phyloP scores from a whole-genome alignment of 805 yeast species.

The Candida patagonica region DNA sequence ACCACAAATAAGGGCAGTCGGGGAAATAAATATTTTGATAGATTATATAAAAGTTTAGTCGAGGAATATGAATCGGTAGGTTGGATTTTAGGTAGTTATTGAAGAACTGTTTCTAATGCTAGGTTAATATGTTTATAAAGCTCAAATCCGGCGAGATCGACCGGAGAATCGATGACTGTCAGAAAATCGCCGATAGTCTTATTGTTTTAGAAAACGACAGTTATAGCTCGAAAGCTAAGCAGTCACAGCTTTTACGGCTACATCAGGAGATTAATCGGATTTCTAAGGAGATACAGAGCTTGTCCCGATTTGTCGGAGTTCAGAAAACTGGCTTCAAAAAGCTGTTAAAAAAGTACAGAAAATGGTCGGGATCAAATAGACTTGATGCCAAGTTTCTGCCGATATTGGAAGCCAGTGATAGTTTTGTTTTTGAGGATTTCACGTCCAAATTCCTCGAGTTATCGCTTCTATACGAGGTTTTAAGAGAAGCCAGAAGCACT shows the following conservation, averaged over 20 bases:
- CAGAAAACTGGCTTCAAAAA: constrained; percentile 68
- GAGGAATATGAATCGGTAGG: constrained; percentile 54
- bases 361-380: constrained; percentile 29
- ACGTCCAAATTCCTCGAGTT: constrained; percentile 53
- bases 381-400: constrained; percentile 22
- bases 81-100: neutral
- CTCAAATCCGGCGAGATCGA: constrained; percentile 64
- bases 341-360: constrained; percentile 58
- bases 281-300: constrained; percentile 47
- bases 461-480: constrained; percentile 43
- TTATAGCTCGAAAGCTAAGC: constrained; percentile 15
- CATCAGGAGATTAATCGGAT: constrained; percentile 34
- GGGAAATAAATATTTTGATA: constrained; percentile 14
- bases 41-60: constrained; percentile 36
- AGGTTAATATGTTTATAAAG: constrained; percentile 47
- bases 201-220: constrained; percentile 14
- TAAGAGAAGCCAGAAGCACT: constrained; percentile 28
- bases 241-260: constrained; percentile 19
- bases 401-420: constrained; percentile 36
- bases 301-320: constrained; percentile 60
- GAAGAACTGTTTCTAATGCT: neutral
- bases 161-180: constrained; percentile 37
- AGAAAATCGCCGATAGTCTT: constrained; percentile 28
- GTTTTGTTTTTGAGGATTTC: constrained; percentile 54
- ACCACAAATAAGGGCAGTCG: constrained; percentile 29